Evolutionary conservation across 768 basidiomycete genomes (phyloP).

Genomic region (Suillus bovinus): DNA sequence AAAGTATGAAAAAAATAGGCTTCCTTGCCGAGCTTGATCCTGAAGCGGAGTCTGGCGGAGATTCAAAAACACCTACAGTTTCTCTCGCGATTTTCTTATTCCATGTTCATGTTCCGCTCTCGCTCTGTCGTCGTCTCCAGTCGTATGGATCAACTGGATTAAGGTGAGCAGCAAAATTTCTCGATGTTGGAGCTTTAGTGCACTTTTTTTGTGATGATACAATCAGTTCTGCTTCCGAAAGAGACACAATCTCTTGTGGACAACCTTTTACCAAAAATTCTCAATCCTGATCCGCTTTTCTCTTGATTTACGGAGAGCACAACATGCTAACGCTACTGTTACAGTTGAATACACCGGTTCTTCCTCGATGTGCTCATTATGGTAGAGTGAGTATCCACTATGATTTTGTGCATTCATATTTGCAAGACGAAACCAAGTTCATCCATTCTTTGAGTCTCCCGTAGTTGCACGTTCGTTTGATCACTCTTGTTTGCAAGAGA

Average conservation of each 20-base stretch:
- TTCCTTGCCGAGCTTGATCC: background rate
- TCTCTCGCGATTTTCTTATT: constrained; percentile 2
- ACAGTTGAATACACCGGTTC: background rate
- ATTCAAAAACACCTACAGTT: constrained; percentile 39
- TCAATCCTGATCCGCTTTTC: constrained; percentile 46
- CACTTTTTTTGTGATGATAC: constrained; percentile 46
- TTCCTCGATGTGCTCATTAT: background rate
- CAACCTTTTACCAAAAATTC: constrained; percentile 48
- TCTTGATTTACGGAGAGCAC: background rate
- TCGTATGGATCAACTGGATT: constrained; percentile 10
- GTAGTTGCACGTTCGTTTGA: constrained; percentile 32
- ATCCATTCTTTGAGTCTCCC: constrained; percentile 80
- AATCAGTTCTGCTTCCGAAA: constrained; percentile 87
- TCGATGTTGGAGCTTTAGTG: background rate
- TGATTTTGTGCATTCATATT: background rate
- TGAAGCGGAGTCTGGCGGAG: constrained; percentile 3
- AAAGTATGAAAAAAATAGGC: background rate
- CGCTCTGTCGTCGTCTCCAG: constrained; percentile 9
- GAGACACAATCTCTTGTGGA: constrained; percentile 77
- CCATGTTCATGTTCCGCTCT: constrained; percentile 1
- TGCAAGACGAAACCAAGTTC: constrained; percentile 73
- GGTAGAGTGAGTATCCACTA: constrained; percentile 12
- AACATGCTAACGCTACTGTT: constrained; percentile 7
- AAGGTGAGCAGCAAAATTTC: background rate
- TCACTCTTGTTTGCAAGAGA: constrained; percentile 38